A percentile compares a stretch with the other conserved stretches of the same genome.
Evolutionary conservation across 495 filamentous ascomycete species (phyloP).

Genomic region (Penicillium psychrofluorescens): DNA sequence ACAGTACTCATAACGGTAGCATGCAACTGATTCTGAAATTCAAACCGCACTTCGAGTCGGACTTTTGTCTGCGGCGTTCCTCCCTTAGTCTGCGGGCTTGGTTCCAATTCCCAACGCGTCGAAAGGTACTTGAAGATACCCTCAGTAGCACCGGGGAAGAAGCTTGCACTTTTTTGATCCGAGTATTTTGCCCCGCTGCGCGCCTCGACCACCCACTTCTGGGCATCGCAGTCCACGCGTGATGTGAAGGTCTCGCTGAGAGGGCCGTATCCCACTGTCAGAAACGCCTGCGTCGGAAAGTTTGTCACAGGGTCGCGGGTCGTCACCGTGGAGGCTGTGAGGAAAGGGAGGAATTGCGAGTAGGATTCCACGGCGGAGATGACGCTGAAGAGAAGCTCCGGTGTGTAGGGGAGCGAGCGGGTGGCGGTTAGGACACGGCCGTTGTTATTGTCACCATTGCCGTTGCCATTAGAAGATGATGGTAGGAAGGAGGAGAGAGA

Average conservation of each 20-base stretch:
- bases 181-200: constrained; percentile 46
- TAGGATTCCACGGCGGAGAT: constrained; percentile 82
- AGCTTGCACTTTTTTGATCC: neutral
- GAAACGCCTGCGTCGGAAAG: constrained; percentile 67
- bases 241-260: constrained; percentile 76
- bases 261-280: constrained; percentile 77
- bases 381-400: constrained; percentile 62
- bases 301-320: constrained; percentile 39
- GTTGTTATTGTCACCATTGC: constrained; percentile 16
- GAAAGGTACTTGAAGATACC: constrained; percentile 67
- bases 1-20: constrained; percentile 68
- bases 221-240: constrained; percentile 64
- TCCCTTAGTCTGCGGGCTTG: neutral
- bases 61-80: constrained; percentile 56
- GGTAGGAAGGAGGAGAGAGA: constrained; percentile 31
- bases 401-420: constrained; percentile 74
- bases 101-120: constrained; percentile 67
- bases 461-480: constrained; percentile 6
- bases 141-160: constrained; percentile 36
- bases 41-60: constrained; percentile 63
- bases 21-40: constrained; percentile 81
- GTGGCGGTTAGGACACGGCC: constrained; percentile 56
- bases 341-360: constrained; percentile 79
- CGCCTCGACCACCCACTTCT: constrained; percentile 60
- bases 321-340: constrained; percentile 65